Conservation (phyloP, 1,284 basidiomycete species). For the Rhodotorula sp. region DNA sequence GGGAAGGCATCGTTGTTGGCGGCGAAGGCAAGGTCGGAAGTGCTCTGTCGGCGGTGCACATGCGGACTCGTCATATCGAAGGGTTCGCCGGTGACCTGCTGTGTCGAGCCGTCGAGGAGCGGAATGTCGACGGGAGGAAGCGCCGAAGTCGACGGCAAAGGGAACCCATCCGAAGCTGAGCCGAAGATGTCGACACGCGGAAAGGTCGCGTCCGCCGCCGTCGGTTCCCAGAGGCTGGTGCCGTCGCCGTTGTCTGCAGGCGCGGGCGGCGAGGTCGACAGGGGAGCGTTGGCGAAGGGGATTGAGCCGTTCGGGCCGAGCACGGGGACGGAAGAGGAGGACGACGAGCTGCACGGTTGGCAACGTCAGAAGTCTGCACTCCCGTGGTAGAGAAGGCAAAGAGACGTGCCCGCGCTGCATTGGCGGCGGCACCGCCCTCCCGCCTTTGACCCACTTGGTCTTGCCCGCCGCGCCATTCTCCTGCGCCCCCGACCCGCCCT, state of each 20-base stretch:
- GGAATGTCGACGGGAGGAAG: not conserved
- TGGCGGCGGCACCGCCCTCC: slow-evolving; percentile 15
- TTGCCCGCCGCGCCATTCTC: not conserved
- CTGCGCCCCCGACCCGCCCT: not conserved
- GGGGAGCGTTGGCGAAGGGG: no score
- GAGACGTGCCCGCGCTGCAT: not conserved
- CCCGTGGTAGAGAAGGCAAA: not conserved
- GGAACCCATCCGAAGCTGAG: no score
- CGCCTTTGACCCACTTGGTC: slow-evolving; percentile 21
- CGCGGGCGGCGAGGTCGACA: no score
- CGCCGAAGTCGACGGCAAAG: not conserved
- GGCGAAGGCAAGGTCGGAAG: not conserved
- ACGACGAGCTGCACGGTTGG: not conserved
- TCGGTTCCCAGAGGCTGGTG: no score
- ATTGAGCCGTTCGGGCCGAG: no score
- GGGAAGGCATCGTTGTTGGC: not conserved
- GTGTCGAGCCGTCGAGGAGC: not conserved
- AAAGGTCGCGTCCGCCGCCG: no score
- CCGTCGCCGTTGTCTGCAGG: no score
- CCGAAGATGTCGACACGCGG: no score
- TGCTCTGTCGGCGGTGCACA: not conserved
- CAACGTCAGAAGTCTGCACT: not conserved
- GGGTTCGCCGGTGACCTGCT: not conserved
- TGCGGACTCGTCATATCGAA: not conserved
- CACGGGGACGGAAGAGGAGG: no score